A percentile compares a stretch with the other conserved stretches of the same genome.
phyloP scores from a whole-genome alignment of 768 basidiomycete genomes.

The Lanmaoa rubissima region DNA sequence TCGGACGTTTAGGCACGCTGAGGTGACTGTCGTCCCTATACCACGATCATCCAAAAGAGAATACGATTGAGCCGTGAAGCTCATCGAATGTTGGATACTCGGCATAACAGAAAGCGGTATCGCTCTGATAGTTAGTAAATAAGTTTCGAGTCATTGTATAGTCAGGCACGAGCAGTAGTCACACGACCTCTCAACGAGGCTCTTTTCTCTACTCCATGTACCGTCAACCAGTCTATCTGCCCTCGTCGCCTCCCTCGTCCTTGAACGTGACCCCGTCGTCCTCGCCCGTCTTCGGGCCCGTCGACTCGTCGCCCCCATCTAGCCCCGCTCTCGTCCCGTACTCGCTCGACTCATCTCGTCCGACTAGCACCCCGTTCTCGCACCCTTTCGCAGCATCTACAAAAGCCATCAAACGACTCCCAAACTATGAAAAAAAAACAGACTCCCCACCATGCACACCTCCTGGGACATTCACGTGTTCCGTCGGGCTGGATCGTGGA shows the following conservation, averaged over 20 bases:
- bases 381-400: constrained; percentile 63
- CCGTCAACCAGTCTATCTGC: not conserved
- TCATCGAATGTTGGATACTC: too few relatives aligned
- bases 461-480: constrained; percentile 18
- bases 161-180: not conserved
- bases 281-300: constrained; percentile 41
- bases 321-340: constrained; percentile 27
- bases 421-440: constrained; percentile 43
- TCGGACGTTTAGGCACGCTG: constrained; percentile 53
- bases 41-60: not conserved
- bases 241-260: constrained; percentile 11
- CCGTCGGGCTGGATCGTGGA: constrained; percentile 15
- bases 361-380: constrained; percentile 10
- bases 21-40: constrained; percentile 49
- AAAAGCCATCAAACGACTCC: constrained; percentile 42
- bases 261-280: constrained; percentile 47
- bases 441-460: constrained; percentile 22
- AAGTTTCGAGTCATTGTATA: not conserved
- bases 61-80: not conserved
- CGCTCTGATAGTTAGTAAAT: too few relatives aligned
- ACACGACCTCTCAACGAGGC: constrained; percentile 4
- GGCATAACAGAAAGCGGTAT: too few relatives aligned
- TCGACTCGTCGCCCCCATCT: constrained; percentile 38
- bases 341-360: constrained; percentile 29
- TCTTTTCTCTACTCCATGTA: constrained; percentile 10